Conservation (phyloP, 768 basidiomycete species). For the Boletus sp. region DNA sequence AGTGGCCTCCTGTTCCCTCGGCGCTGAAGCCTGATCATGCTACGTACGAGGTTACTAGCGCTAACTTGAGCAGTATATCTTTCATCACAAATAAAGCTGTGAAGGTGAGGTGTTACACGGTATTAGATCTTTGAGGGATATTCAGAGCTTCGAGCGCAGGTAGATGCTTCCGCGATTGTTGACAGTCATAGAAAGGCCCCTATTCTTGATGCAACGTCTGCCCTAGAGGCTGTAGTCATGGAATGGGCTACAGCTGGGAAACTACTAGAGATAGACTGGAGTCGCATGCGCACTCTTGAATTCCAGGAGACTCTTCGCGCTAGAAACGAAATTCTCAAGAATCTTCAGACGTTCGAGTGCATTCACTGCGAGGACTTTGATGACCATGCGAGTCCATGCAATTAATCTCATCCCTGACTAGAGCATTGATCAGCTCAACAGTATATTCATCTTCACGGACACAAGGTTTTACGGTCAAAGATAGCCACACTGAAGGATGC, state of each 20-base stretch:
- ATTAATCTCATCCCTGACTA: constrained; percentile 1
- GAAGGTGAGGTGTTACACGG: constrained; percentile 70
- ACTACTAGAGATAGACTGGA: constrained; percentile 84
- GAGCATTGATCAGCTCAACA: constrained; percentile 31
- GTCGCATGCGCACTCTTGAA: constrained; percentile 75
- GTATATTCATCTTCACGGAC: constrained; percentile 75
- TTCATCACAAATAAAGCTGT: constrained; percentile 66
- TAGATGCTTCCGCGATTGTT: constrained; percentile 67
- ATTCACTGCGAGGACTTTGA: constrained; percentile 63
- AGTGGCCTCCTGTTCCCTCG: constrained; percentile 66
- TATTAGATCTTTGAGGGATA: background rate
- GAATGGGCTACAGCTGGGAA: constrained; percentile 51
- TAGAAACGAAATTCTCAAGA: constrained; percentile 48
- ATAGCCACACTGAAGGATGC: constrained; percentile 77
- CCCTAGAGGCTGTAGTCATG: constrained; percentile 46
- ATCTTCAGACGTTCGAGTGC: constrained; percentile 47
- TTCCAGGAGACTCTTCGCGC: constrained; percentile 80
- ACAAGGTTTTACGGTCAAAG: constrained; percentile 68
- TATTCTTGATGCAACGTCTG: constrained; percentile 54
- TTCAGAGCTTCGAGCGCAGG: constrained; percentile 38
- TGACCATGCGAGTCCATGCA: constrained; percentile 58
- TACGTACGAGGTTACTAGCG: constrained; percentile 61
- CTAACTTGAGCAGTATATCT: constrained; percentile 71
- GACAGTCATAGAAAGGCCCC: constrained; percentile 59
- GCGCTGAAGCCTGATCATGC: constrained; percentile 46